Conservation (phyloP, 2,329 filamentous ascomycete species). For the Aureobasidium sp. region DNA sequence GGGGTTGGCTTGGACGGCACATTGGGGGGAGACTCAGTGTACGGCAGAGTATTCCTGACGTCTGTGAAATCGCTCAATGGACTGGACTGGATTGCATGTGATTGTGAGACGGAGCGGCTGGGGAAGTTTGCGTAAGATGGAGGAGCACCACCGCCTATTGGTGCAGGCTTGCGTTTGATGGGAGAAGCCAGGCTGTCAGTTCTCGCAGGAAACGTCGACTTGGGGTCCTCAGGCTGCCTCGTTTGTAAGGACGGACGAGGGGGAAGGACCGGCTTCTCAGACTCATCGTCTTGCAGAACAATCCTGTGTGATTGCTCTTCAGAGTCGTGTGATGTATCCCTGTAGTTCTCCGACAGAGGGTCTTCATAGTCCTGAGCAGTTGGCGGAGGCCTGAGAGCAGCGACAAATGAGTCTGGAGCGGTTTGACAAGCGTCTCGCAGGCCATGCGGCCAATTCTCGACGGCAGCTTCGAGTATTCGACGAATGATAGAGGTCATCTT, state of each 20-base stretch:
- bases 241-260: conserved; percentile 9
- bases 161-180: conserved; percentile 33
- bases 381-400: conserved; percentile 32
- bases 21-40: neutral
- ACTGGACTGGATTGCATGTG: conserved; percentile 18
- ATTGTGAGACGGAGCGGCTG: conserved; percentile 10
- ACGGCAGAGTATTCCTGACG: neutral
- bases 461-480: conserved; percentile 40
- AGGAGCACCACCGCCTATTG: conserved; percentile 30
- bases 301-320: conserved; percentile 30
- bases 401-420: conserved; percentile 27
- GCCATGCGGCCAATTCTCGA: conserved; percentile 37
- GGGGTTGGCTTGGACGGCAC: neutral
- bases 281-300: conserved; percentile 29
- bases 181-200: conserved; percentile 13
- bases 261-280: conserved; percentile 17
- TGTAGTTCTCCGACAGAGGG: conserved; percentile 28
- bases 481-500: conserved; percentile 45
- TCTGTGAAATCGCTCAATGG: neutral
- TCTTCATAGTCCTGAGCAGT: conserved; percentile 40
- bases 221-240: neutral
- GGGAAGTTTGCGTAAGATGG: conserved; percentile 34
- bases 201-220: conserved; percentile 3
- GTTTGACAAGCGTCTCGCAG: conserved; percentile 35
- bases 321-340: neutral